Base-by-base conservation (phyloP, 2,329 filamentous ascomycete species). In the Madurella mycetomatis region DNA sequence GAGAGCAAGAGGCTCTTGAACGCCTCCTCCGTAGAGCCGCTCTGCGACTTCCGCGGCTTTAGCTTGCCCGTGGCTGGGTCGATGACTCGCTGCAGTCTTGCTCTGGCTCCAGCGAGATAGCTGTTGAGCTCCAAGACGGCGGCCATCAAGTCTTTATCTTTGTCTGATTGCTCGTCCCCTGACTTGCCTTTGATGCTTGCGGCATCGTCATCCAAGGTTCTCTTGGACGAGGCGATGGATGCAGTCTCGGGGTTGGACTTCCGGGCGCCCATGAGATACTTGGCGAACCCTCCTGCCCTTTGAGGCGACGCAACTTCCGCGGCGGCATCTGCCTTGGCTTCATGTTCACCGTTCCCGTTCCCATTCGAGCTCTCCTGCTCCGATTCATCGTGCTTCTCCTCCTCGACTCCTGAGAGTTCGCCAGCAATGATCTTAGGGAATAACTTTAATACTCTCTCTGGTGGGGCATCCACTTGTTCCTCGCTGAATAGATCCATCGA, bases 391-490 rank as follows among this genome's bases (percentile, higher is more conserved):
- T 72, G 70, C 11, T 68, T 67, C 15, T 74, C 69, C 1, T 70
- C 66, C 13, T 56, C 58, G 5, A 63, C 55, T 1, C 76, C 79
- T 0, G 90, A 91, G 1, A 95, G 72, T 19, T 90, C 84, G 0
- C 94, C 94, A 1, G 92, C 88, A 60, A 99, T 95, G 9, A 84
- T 78, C 56, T 79, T 85, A 1, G 94, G 94, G 63, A 91, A 99
- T 9, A 97, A 72, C 41, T 83, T 83, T 58, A 99, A 84, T 2
- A 97, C 94, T 48, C 89, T 81, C 67, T 95, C 90, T 0, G 94
- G 92, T 0, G 94, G 90, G 0, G 94, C 92, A 63, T 90, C 85
- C 2, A 96, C 90, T 51, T 94, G 87, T 3, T 89, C 89, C 62
- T 84, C 81, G 50, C 83, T 84, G 72, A 97, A 97, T 1, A 99